Evolutionary conservation across 139 green algal genomes (phyloP).

Genomic region (Dunaliella sp.): DNA sequence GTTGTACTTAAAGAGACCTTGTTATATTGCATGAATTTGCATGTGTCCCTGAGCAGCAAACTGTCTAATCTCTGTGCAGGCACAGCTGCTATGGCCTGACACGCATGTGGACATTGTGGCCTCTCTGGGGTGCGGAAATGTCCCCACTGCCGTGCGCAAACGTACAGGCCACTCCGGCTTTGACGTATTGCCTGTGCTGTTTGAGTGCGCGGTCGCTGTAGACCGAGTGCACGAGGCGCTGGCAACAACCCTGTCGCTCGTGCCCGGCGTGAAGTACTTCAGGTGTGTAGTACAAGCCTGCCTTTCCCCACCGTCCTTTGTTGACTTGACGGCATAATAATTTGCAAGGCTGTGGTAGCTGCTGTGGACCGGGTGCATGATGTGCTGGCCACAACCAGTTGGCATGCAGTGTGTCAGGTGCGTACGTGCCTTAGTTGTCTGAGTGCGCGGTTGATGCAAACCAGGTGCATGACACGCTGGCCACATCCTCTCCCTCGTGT

Average conservation of each 20-base stretch:
- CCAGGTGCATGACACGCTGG: no score
- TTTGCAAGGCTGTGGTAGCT: no score
- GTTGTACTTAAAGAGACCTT: no score
- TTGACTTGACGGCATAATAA: no score
- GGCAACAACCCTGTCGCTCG: slow-evolving; percentile 55
- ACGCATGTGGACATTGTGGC: slow-evolving; percentile 76
- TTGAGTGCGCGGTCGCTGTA: slow-evolving; percentile 52
- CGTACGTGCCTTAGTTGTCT: no score
- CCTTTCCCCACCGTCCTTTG: no score
- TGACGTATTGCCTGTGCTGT: slow-evolving; percentile 47
- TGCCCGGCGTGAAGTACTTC: slow-evolving; percentile 77
- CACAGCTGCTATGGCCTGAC: slow-evolving; percentile 78
- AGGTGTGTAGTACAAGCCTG: no score
- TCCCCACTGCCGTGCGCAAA: slow-evolving; percentile 44
- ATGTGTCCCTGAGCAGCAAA: no score
- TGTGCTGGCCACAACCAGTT: slow-evolving; percentile 57
- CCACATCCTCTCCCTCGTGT: no score
- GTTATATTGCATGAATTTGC: no score
- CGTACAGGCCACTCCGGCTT: slow-evolving; percentile 17
- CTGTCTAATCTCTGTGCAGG: slow-evolving; percentile 3
- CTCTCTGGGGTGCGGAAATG: slow-evolving; percentile 73
- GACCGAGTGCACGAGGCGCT: slow-evolving; percentile 72
- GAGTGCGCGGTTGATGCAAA: no score
- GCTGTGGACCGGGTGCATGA: slow-evolving; percentile 67
- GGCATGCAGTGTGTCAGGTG: slow-evolving; percentile 73